phyloP scores from a whole-genome alignment of 2,329 filamentous ascomycete species.

The Claviceps citrina region DNA sequence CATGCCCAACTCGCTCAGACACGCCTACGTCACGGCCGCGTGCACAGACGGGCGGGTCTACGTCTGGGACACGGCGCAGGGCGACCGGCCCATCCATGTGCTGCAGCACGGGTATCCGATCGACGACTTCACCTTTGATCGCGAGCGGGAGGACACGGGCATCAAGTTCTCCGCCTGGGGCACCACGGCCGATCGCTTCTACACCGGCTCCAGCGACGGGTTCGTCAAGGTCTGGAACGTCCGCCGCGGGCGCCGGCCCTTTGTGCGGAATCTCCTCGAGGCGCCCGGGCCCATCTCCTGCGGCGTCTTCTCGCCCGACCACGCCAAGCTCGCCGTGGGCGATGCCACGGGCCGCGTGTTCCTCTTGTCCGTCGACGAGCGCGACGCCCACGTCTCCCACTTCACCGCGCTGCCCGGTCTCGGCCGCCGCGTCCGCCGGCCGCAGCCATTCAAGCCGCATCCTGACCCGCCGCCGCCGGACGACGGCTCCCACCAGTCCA shows the following conservation, averaged over 20 bases:
- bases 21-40: constrained; percentile 42
- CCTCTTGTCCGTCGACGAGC: constrained; percentile 34
- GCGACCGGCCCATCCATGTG: constrained; percentile 40
- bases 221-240: constrained; percentile 49
- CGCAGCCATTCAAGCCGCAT: constrained; percentile 35
- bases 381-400: constrained; percentile 20
- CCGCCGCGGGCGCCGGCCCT: constrained; percentile 25
- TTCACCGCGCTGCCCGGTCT: constrained; percentile 23
- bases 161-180: constrained; percentile 52
- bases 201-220: constrained; percentile 49
- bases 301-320: constrained; percentile 43
- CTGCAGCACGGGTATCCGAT: constrained; percentile 35
- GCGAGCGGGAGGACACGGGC: constrained; percentile 42
- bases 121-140: constrained; percentile 26
- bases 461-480: constrained; percentile 32
- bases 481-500: no score
- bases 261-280: constrained; percentile 38
- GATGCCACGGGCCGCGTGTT: constrained; percentile 47
- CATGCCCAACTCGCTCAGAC: constrained; percentile 35
- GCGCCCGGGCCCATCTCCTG: constrained; percentile 40
- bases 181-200: constrained; percentile 38
- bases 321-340: constrained; percentile 39
- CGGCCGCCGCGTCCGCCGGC: constrained; percentile 25
- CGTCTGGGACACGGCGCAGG: constrained; percentile 44
- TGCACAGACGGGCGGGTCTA: constrained; percentile 48